phyloP scores from a whole-genome alignment of 768 basidiomycete genomes.

The Agaricus sinodeliciosus region DNA sequence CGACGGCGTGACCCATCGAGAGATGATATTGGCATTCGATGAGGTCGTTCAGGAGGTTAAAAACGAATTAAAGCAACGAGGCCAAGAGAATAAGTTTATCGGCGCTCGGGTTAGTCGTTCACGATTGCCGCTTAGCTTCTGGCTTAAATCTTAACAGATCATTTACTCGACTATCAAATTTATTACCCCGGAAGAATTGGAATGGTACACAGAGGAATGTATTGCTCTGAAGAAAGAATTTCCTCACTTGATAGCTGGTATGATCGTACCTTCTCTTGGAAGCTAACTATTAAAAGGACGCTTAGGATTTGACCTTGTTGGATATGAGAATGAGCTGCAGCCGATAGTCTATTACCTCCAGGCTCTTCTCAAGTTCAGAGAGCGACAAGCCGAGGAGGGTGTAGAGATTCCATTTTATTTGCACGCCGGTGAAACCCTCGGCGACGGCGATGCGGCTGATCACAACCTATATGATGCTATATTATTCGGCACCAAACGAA shows the following conservation, averaged over 20 bases:
- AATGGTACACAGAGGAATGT: slow-evolving; percentile 66
- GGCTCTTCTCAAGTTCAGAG: slow-evolving; percentile 50
- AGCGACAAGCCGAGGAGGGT: slow-evolving; percentile 47
- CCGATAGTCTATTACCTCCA: slow-evolving; percentile 60
- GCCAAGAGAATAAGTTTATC: slow-evolving; percentile 55
- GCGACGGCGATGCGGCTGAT: slow-evolving; percentile 69
- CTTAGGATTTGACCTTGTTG: slow-evolving; percentile 78
- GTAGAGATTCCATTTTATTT: slow-evolving; percentile 71
- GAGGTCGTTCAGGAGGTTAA: slow-evolving; percentile 47
- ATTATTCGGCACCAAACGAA: slow-evolving; percentile 71
- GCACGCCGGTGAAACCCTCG: slow-evolving; percentile 79
- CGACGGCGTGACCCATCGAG: slow-evolving; percentile 50
- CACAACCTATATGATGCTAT: slow-evolving; percentile 75
- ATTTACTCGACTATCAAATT: slow-evolving; percentile 63
- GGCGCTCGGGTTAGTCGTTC: slow-evolving; percentile 49
- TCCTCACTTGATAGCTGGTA: slow-evolving; percentile 68
- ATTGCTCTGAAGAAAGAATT: slow-evolving; percentile 67
- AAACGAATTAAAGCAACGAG: slow-evolving; percentile 40
- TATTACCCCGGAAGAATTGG: slow-evolving; percentile 48
- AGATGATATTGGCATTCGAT: slow-evolving; percentile 52
- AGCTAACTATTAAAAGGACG: not conserved
- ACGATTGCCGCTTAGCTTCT: not conserved
- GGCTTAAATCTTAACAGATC: slow-evolving; percentile 34
- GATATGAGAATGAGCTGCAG: slow-evolving; percentile 54
- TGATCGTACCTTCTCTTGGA: not conserved